Conservation (phyloP, 352 stramenopile species). For the Pythium sp. region DNA sequence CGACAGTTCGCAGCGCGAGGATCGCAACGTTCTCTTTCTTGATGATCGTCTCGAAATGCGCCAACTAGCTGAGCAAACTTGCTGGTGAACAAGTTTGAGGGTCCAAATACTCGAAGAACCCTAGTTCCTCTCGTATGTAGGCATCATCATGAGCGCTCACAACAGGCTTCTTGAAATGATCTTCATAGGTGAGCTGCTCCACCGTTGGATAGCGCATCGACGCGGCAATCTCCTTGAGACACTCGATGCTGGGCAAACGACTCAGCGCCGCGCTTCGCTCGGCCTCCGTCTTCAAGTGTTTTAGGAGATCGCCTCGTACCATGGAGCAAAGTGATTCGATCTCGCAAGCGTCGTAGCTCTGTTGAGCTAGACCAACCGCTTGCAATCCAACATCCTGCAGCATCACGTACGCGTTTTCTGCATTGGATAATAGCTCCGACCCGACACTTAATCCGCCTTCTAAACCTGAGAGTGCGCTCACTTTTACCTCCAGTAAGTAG, state of each 20-base stretch:
- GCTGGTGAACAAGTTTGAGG: not conserved
- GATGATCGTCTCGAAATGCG: not conserved
- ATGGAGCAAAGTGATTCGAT: not conserved
- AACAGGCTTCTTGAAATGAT: not conserved
- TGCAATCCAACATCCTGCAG: slow-evolving; percentile 4
- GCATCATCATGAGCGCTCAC: not conserved
- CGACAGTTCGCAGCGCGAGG: not conserved
- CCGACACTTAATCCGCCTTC: not conserved
- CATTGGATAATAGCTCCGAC: not conserved
- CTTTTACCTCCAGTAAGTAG: slow-evolving; percentile 4
- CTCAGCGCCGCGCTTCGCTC: not conserved
- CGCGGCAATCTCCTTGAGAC: not conserved
- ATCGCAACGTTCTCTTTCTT: not conserved
- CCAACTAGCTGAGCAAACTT: not conserved
- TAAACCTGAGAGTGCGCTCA: not conserved
- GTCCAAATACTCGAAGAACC: not conserved
- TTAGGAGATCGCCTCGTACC: not conserved
- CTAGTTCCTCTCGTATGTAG: not conserved
- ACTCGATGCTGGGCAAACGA: not conserved
- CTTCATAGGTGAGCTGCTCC: not conserved
- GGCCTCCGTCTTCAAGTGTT: not conserved
- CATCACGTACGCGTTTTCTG: slow-evolving; percentile 20
- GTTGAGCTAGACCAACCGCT: slow-evolving; percentile 1
- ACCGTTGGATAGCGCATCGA: not conserved
- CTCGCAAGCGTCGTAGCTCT: slow-evolving; percentile 1